A percentile compares a stretch with the other conserved stretches of the same genome.
These are phyloP conservation scores for Bimuria novae-zelandiae DNA, from an alignment of 2,329 filamentous ascomycete genomes.

Conservation along the genomic window DNA sequence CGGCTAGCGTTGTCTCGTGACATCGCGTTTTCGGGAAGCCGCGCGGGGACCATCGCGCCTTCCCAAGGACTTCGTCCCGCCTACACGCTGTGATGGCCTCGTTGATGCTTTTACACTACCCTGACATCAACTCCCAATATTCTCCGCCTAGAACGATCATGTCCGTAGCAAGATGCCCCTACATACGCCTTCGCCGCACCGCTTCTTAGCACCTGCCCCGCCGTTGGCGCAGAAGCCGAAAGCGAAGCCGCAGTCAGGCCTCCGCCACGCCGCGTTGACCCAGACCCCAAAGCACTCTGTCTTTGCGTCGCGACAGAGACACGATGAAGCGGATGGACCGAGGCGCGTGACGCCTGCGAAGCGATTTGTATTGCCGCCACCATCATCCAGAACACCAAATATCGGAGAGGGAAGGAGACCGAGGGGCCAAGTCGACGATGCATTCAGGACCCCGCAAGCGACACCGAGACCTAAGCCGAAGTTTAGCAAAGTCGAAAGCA, in stretches of 20 bases:
- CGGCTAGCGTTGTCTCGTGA: conserved; percentile 3
- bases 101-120: background rate
- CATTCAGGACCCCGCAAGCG: conserved; percentile 3
- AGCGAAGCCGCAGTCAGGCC: conserved; percentile 27
- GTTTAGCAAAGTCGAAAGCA: conserved; percentile 39
- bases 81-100: background rate
- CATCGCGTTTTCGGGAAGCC: background rate
- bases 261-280: conserved; percentile 26
- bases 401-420: background rate
- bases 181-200: conserved; percentile 40
- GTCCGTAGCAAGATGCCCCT: conserved; percentile 24
- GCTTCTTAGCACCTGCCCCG: conserved; percentile 34
- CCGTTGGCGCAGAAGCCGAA: conserved; percentile 22
- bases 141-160: background rate
- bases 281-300: conserved; percentile 16
- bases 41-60: background rate
- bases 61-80: background rate
- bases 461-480: conserved; percentile 23
- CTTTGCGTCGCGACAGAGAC: background rate
- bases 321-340: conserved; percentile 9
- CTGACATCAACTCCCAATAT: too few relatives aligned
- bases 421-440: conserved; percentile 8
- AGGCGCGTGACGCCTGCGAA: conserved; percentile 35
- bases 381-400: background rate
- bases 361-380: conserved; percentile 34